phyloP scores from a whole-genome alignment of 2,329 filamentous ascomycete species.

The Arachnomyces sp. region DNA sequence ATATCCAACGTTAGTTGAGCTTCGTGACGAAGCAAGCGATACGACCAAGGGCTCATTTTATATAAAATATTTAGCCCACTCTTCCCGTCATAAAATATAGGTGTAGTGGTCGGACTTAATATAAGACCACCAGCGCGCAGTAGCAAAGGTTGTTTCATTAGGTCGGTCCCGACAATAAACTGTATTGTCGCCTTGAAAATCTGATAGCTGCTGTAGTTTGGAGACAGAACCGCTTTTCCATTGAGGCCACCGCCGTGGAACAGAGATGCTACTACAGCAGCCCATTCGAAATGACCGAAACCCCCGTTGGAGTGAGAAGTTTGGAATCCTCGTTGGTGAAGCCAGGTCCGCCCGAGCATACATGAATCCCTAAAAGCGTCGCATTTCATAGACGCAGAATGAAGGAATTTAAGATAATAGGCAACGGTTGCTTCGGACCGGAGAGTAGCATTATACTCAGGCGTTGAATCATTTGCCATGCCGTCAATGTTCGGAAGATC shows the following conservation, averaged over 20 bases:
- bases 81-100: slow-evolving; percentile 69
- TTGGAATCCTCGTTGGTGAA: slow-evolving; percentile 76
- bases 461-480: slow-evolving; percentile 46
- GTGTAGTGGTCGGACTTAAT: slow-evolving; percentile 41
- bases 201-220: slow-evolving; percentile 81
- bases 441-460: slow-evolving; percentile 83
- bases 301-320: slow-evolving; percentile 66
- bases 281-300: slow-evolving; percentile 91
- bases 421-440: slow-evolving; percentile 69
- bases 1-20: slow-evolving; percentile 67
- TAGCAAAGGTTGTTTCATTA: slow-evolving; percentile 59
- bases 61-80: slow-evolving; percentile 75
- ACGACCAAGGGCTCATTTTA: slow-evolving; percentile 87
- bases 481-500: slow-evolving; percentile 18
- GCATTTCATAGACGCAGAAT: slow-evolving; percentile 62
- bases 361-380: slow-evolving; percentile 74
- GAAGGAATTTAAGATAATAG: slow-evolving; percentile 66
- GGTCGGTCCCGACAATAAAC: slow-evolving; percentile 67
- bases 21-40: slow-evolving; percentile 62
- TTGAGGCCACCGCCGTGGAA: slow-evolving; percentile 69
- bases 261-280: slow-evolving; percentile 68
- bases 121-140: slow-evolving; percentile 21
- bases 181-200: slow-evolving; percentile 93
- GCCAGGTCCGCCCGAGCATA: slow-evolving; percentile 78
- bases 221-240: slow-evolving; percentile 64